Base-by-base conservation (phyloP, 352 stramenopile species). In the Plasmopara halstedii region DNA sequence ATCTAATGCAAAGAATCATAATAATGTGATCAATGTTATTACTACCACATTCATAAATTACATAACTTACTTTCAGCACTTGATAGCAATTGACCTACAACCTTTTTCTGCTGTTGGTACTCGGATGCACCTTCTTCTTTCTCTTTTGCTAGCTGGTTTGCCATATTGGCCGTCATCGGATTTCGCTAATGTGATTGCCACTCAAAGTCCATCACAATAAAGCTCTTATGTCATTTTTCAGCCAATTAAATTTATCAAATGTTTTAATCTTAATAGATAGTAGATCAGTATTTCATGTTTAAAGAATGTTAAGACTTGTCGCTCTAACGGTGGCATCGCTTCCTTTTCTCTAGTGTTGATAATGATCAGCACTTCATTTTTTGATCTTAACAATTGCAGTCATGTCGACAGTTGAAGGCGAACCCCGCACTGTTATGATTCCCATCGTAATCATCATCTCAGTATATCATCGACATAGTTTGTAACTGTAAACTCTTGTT, bases 81-180 rank as follows among this genome's bases (percentile, higher is more conserved):
- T 35, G 67, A 75, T 38, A 88, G 69, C 31, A 91, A 62, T 34
- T 88, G 68, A 18, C 60, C 59, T 25, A 87, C 71, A n/a, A 91
- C 55, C 56, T 91, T 66, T 58, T 85, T 85, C 50, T 91, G 73
- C 50, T 78, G 68, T 50, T 91, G 69, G 60, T 81, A 91, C 53
- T 88, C 62, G 51, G 67, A 73, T 26, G 62, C 67, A 42, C 80
- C 76, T 34, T 75, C 51, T 48, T 82, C 62, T 57, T 86, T 81
- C 39, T 73, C 60, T 53, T 78, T 66, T 21, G 29, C 38, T 20
- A 62, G 46, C 52, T 54, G 35, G 32, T 57, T 42, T 33, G 55
- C 50, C 25, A 46, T 43, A 10, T 52, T 62, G 25, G 49, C 52
- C 47, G 67, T 55, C 49, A 62, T 77, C 11, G 23, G n/a, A n/a